phyloP scores from a whole-genome alignment of 441 rosid genomes.

The Melastoma candidum region DNA sequence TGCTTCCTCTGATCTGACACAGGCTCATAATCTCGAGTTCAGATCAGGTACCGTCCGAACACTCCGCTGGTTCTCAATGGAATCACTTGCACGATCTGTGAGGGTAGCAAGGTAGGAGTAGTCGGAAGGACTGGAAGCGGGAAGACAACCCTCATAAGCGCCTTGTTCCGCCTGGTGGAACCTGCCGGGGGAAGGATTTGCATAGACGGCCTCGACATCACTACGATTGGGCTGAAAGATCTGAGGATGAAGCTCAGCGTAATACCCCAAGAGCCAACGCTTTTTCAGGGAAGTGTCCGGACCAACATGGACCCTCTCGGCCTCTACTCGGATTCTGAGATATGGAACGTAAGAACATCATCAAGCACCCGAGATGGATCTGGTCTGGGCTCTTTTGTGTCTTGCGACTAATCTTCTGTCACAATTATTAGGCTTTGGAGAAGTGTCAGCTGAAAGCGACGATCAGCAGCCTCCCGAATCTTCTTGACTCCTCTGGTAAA shows the following conservation, averaged over 20 bases:
- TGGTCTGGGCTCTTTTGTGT: too few relatives aligned
- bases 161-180: slow-evolving; percentile 5
- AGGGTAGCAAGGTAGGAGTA: background rate
- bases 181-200: slow-evolving; percentile 3
- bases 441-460: too few relatives aligned
- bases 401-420: too few relatives aligned
- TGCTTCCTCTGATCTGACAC: too few relatives aligned
- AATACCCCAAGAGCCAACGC: slow-evolving; percentile 9
- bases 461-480: too few relatives aligned
- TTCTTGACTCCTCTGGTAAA: too few relatives aligned
- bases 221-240: slow-evolving; percentile 8
- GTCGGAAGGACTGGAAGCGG: background rate
- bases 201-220: slow-evolving; percentile 5
- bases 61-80: slow-evolving; percentile 4
- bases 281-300: slow-evolving; percentile 7
- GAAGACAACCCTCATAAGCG: background rate
- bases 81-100: slow-evolving; percentile 1
- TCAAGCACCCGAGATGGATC: too few relatives aligned
- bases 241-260: slow-evolving; percentile 5
- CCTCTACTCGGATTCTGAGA: background rate
- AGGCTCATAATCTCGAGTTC: too few relatives aligned
- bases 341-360: background rate
- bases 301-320: slow-evolving; percentile 8
- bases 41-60: slow-evolving; percentile 2
- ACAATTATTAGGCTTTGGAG: too few relatives aligned